These are phyloP conservation scores for Ensete ventricosum DNA, from an alignment of 176 grass and related monocot genomes.

Conservation along the genomic window DNA sequence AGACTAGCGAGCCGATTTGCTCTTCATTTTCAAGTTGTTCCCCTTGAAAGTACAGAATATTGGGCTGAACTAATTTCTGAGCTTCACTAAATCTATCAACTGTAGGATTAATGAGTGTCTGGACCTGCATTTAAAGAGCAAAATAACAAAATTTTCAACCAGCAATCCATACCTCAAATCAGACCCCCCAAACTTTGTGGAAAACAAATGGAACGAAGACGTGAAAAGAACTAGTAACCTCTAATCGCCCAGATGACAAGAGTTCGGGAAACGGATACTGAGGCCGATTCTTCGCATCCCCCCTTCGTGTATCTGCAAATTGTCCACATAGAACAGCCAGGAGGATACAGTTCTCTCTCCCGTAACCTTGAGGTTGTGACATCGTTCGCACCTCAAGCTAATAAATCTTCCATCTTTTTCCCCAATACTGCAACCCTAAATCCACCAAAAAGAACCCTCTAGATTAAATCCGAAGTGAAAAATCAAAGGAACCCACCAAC, in stretches of 20 bases:
- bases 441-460: background rate
- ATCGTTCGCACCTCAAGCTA: conserved; percentile 24
- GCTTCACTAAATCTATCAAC: conserved; percentile 71
- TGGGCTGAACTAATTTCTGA: conserved; percentile 61
- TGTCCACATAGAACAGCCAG: conserved; percentile 84
- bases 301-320: conserved; percentile 34
- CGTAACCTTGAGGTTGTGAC: conserved; percentile 77
- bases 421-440: background rate
- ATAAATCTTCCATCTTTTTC: background rate
- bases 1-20: conserved; percentile 66
- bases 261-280: conserved; percentile 74
- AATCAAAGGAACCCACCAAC: background rate
- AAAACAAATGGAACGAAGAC: background rate
- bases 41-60: conserved; percentile 87
- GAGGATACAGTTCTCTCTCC: conserved; percentile 56
- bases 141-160: background rate
- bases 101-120: conserved; percentile 74
- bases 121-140: conserved; percentile 48
- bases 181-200: background rate
- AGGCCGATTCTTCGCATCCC: conserved; percentile 32
- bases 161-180: conserved; percentile 10
- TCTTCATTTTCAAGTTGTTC: conserved; percentile 70
- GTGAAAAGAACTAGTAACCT: conserved; percentile 33
- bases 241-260: conserved; percentile 57
- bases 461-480: background rate